Base-by-base conservation (phyloP, 257 asterid genomes). In the Jacaranda mimosifolia region DNA sequence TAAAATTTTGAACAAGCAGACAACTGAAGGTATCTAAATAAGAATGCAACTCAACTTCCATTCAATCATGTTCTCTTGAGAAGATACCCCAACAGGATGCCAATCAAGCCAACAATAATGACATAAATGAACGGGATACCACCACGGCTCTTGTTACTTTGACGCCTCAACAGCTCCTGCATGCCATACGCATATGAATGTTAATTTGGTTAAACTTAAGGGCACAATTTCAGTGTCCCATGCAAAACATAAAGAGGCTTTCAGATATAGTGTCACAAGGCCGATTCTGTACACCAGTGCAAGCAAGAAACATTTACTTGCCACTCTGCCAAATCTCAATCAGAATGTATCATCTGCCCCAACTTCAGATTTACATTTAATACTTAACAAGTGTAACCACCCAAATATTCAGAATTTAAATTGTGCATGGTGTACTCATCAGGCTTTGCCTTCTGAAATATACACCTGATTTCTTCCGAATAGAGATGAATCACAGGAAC, bases 121-220 rank as follows among this genome's bases (percentile, higher is more conserved):
- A 88, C 97, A 60, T 91, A 93, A 82, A 86, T 80, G 73, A 91
- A 77, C 0, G 98, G 92, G 76, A 95, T 77, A 48, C 98, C 97
- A 9, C 89, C 94, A 18, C 55, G 76, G 81, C 67, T 86, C 78
- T 72, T 85, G 83, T 65, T 86, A 81, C 88, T 80, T 75, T 86
- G 89, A 58, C 90, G 97, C 84, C 90, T 90, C 91, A 93, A 70
- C 70, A 89, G 79, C 56, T 93, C 97, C 99, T 95, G 91, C 87
- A 84, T 5, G 49, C 43, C 57, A 72, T 53, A 75, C 76, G 46
- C n/a, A 38, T 64, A 65, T 62, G 35, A 35, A 40, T 42, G 56
- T 9, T 46, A 55, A 63, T 66, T 36, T 42, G 35, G 58, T 19
- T 21, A n/a, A 7, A 49, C 11, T 14, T 52, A 55, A 38, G 21